Percentiles rank a stretch among this genome's conserved stretches.
Evolutionary conservation across 257 asterid genomes (phyloP).

Genomic region (Solanum ahanhuiri): DNA sequence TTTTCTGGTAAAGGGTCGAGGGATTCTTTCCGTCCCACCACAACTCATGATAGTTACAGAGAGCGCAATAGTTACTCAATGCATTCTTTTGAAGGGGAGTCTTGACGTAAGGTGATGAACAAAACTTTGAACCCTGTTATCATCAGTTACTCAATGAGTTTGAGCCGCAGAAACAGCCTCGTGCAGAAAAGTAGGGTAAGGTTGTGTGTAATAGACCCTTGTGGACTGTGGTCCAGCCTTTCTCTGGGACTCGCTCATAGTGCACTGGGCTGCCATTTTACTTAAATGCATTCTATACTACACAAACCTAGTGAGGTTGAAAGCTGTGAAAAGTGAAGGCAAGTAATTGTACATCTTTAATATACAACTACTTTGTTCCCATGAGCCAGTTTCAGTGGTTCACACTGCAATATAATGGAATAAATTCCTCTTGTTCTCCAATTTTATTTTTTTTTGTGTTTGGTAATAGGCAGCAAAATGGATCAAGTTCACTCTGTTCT

Average conservation of each 20-base stretch:
- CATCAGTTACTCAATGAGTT: no score
- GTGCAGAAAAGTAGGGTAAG: not conserved
- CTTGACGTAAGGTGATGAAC: not conserved
- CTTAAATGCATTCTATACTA: not conserved
- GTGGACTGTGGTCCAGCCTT: not conserved
- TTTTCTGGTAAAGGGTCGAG: not conserved
- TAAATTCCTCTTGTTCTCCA: not conserved
- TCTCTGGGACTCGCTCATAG: not conserved
- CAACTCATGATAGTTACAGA: not conserved
- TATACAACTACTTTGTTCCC: not conserved
- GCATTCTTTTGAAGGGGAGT: not conserved
- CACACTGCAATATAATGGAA: not conserved
- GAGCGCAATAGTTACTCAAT: not conserved
- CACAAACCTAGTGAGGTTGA: not conserved
- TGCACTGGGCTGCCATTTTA: not conserved
- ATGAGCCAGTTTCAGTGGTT: not conserved
- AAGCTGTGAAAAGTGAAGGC: not conserved
- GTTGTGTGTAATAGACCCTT: not conserved
- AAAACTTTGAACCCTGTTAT: no score
- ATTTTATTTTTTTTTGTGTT: not conserved
- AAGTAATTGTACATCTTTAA: not conserved
- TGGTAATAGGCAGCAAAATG: not conserved
- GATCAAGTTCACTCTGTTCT: not conserved
- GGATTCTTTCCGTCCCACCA: not conserved
- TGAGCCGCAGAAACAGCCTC: not conserved